Conservation (phyloP, 176 grass and related monocot species). For the Saccharum spontaneum region DNA sequence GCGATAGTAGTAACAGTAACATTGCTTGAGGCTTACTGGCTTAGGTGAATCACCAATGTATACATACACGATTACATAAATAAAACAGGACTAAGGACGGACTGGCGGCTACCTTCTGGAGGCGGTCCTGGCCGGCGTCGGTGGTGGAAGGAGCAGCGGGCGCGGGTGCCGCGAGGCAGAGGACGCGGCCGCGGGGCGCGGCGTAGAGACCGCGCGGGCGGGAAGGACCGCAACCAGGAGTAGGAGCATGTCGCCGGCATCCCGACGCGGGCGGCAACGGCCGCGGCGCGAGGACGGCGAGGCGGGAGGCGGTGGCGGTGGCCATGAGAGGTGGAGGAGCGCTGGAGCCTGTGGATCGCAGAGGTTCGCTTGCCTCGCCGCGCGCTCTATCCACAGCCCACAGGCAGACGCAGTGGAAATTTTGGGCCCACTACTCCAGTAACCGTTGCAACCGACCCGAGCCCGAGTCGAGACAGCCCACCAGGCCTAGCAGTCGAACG, state of each 20-base stretch:
- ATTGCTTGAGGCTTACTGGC: background rate
- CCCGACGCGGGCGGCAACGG: background rate
- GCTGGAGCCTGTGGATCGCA: constrained; percentile 33
- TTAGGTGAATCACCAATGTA: background rate
- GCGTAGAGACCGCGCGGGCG: constrained; percentile 14
- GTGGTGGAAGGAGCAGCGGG: constrained; percentile 32
- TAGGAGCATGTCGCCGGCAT: background rate
- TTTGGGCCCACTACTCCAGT: background rate
- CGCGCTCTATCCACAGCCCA: constrained; percentile 33
- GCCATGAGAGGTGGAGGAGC: constrained; percentile 25
- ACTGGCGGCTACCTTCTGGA: constrained; percentile 56
- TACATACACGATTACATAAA: background rate
- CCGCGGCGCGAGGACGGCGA: constrained; percentile 43
- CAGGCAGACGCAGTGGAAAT: background rate
- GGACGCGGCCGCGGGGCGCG: constrained; percentile 25
- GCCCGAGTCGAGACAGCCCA: background rate
- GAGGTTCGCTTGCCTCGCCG: constrained; percentile 18
- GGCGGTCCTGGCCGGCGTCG: constrained; percentile 67
- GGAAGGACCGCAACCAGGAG: background rate
- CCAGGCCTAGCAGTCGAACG: background rate
- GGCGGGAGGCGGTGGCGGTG: constrained; percentile 45
- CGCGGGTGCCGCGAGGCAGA: constrained; percentile 45
- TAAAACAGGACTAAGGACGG: background rate
- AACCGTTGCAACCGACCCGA: background rate
- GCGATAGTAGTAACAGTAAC: background rate